Evolutionary conservation across 2,329 filamentous ascomycete species (phyloP), one percentile per base, ranked within the genome.

Genomic region (Penicillium sp.): DNA sequence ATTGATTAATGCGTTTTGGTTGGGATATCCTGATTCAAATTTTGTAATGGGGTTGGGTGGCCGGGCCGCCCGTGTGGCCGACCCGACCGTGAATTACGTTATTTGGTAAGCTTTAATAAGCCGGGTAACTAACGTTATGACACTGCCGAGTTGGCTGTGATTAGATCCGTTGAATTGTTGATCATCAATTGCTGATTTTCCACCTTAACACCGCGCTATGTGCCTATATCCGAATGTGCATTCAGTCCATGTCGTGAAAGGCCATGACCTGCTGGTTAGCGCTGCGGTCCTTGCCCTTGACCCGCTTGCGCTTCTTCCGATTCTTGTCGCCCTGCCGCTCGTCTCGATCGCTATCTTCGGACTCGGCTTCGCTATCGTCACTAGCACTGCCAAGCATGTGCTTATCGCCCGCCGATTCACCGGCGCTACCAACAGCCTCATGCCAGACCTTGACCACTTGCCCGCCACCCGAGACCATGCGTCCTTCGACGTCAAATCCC

Each of bases 401-500:
- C 58, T 76, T 74, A 23, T 63, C 63, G 23, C 63, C 66, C 4
- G 54, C 68, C 27, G 71, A 67, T n/a, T 63, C 74, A 23, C 79
- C 78, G 0, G 74, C 75, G 0, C 75, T 80, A 1, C 79, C 80
- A 1, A 79, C 79, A 1, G 87, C 83, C 69, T 94, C 85, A 58
- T 85, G 85, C 93, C 94, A 99, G 2, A 97, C 87, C 74, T 97
- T 97, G 60, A 99, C 84, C 0, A 86, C 86, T 64, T 83, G 84
- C 0, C 94, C 94, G 51, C 93, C 94, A 11, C 91, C 92, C 67
- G 87, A 95, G 63, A 99, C 91, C 80, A 99, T 85, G 44, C 94
- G 83, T 43, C 92, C 90, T 49, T 87, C 85, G 49, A 89, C 87
- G 74, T 97, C 94, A 61, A 97, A 96, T 1, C 82, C 89, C 0